Evolutionary conservation across 2,329 filamentous ascomycete species (phyloP).

Genomic region (Fusarium illudens): DNA sequence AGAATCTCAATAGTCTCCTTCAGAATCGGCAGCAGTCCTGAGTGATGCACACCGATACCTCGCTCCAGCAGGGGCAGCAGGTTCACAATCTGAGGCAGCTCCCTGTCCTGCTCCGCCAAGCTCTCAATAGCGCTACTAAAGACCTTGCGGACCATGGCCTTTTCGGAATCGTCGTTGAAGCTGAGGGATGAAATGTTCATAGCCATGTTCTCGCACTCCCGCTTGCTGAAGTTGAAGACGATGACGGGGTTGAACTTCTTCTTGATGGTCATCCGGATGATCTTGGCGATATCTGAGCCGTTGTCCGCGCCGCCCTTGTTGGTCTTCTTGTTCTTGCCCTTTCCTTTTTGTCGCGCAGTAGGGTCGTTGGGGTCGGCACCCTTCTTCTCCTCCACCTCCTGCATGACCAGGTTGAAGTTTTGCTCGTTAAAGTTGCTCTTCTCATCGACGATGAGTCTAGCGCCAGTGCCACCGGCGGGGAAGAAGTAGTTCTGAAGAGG

Average conservation of each 20-base stretch:
- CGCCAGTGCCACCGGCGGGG: conserved; percentile 89
- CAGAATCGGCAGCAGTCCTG: conserved; percentile 90
- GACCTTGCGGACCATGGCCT: conserved; percentile 91
- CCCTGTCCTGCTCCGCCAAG: conserved; percentile 88
- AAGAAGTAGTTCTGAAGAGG: conserved; percentile 98
- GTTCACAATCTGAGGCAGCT: conserved; percentile 88
- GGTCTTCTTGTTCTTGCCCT: conserved; percentile 89
- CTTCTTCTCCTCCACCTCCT: conserved; percentile 85
- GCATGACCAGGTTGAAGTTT: conserved; percentile 97
- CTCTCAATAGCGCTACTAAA: conserved; percentile 94
- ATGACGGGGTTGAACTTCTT: conserved; percentile 98
- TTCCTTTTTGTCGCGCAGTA: conserved; percentile 82
- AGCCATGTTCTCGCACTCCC: conserved; percentile 91
- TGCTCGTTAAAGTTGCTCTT: conserved; percentile 96
- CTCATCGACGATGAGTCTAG: conserved; percentile 94
- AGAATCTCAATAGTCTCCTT: conserved; percentile 99
- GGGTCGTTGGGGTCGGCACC: conserved; percentile 83
- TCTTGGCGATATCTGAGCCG: conserved; percentile 91
- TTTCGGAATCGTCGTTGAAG: conserved; percentile 97
- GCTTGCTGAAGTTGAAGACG: conserved; percentile 99
- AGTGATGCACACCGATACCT: conserved; percentile 97
- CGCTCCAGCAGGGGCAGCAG: conserved; percentile 87
- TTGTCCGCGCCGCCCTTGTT: conserved; percentile 85
- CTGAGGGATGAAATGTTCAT: conserved; percentile 85
- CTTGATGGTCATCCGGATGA: conserved; percentile 98